phyloP scores from a whole-genome alignment of 1,284 basidiomycete species.

The Ceratorhiza oryzae-sativae region DNA sequence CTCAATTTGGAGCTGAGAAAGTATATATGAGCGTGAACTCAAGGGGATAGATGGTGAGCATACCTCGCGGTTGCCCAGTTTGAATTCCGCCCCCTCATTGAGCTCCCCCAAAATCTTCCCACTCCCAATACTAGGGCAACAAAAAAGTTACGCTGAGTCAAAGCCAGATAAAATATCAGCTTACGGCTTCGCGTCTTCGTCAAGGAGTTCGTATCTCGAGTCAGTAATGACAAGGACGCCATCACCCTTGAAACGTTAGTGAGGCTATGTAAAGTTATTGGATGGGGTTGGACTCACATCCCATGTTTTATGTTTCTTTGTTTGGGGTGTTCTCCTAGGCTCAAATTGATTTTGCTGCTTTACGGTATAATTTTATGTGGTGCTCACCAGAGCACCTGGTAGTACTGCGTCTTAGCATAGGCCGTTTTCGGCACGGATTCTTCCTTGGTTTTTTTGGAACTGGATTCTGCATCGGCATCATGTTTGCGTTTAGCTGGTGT shows the following conservation, averaged over 20 bases:
- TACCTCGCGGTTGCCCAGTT: slow-evolving; percentile 72
- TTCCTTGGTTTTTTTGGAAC: slow-evolving; percentile 8
- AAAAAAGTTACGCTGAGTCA: not conserved
- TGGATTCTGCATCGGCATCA: not conserved
- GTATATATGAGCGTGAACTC: not conserved
- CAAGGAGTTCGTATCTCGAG: slow-evolving; percentile 45
- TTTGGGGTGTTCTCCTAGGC: slow-evolving; percentile 51
- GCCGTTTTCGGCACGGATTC: not conserved
- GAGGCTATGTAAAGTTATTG: slow-evolving; percentile 22
- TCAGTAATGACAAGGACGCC: slow-evolving; percentile 40
- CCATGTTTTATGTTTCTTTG: slow-evolving; percentile 58
- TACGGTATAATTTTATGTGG: not conserved
- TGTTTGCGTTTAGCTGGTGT: slow-evolving; percentile 34
- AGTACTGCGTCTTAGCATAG: slow-evolving; percentile 25
- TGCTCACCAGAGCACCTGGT: slow-evolving; percentile 31
- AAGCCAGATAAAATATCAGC: slow-evolving; percentile 42
- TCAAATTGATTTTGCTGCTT: not conserved
- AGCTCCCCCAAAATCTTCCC: slow-evolving; percentile 50
- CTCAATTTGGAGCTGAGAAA: slow-evolving; percentile 53
- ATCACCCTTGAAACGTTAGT: slow-evolving; percentile 28
- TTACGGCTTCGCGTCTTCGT: slow-evolving; percentile 68
- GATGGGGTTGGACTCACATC: slow-evolving; percentile 46
- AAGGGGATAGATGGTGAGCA: slow-evolving; percentile 52
- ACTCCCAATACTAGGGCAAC: slow-evolving; percentile 44
- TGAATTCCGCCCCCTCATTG: slow-evolving; percentile 63